Conservation (phyloP, 495 filamentous ascomycete species). For the Talaromyces liani region DNA sequence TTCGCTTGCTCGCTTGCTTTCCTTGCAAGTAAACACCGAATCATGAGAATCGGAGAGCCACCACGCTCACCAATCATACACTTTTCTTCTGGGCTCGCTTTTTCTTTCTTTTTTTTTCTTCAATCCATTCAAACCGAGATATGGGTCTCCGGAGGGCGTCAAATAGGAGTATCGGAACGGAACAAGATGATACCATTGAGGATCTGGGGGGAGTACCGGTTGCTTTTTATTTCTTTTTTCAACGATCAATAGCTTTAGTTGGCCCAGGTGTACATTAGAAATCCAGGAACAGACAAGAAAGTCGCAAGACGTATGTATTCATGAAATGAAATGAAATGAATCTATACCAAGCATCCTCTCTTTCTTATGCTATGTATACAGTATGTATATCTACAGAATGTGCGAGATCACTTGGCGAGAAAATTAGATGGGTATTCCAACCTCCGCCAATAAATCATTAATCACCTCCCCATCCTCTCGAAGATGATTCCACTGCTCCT, state of each 20-base stretch:
- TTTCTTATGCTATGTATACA: background rate
- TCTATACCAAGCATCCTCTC: background rate
- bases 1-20: background rate
- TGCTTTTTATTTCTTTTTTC: background rate
- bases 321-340: conserved; percentile 2
- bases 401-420: background rate
- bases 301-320: background rate
- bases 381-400: background rate
- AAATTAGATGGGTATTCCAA: conserved; percentile 45
- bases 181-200: background rate
- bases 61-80: background rate
- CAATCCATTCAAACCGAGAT: background rate
- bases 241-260: conserved; percentile 8
- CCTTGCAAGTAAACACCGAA: background rate
- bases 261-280: background rate
- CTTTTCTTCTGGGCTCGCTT: background rate
- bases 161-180: background rate
- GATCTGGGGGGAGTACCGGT: background rate
- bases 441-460: conserved; percentile 45
- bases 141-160: background rate
- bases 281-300: background rate
- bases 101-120: background rate
- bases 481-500: conserved; percentile 63
- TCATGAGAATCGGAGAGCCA: background rate
- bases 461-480: conserved; percentile 42